A percentile compares a stretch with the other conserved stretches of the same genome.
Evolutionary conservation across 2,329 filamentous ascomycete species (phyloP).

Genomic region (Sporothrix schenckii): DNA sequence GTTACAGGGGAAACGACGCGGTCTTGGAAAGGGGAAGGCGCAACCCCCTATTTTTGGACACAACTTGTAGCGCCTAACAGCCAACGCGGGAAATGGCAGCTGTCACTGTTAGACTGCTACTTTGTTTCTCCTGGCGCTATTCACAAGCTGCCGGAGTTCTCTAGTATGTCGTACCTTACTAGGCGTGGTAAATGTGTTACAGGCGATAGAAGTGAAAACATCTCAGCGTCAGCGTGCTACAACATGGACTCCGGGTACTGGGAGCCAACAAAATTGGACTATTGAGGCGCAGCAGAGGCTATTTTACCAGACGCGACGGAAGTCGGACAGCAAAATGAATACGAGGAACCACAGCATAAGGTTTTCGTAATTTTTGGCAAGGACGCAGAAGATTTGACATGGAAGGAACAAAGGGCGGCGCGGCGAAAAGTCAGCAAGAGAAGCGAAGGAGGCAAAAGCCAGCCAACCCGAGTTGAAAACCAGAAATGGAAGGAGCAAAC

Average conservation of each 20-base stretch:
- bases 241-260: background rate
- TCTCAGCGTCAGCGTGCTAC: background rate
- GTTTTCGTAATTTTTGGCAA: background rate
- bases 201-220: background rate
- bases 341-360: background rate
- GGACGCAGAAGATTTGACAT: background rate
- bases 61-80: constrained; percentile 7
- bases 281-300: constrained; percentile 18
- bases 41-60: constrained; percentile 28
- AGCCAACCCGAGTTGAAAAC: background rate
- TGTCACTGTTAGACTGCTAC: constrained; percentile 4
- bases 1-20: constrained; percentile 6
- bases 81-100: background rate
- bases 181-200: background rate
- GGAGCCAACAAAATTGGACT: constrained; percentile 1
- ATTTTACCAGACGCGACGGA: constrained; percentile 1
- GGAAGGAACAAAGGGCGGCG: constrained; percentile 19
- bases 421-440: background rate
- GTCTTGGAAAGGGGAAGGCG: constrained; percentile 17
- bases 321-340: constrained; percentile 6
- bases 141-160: constrained; percentile 9
- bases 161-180: background rate
- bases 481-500: background rate
- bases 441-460: background rate
- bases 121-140: constrained; percentile 5